A percentile compares a stretch with the other conserved stretches of the same genome.
phyloP scores from a whole-genome alignment of 202 grass and related monocot genomes.

The Digitaria exilis region DNA sequence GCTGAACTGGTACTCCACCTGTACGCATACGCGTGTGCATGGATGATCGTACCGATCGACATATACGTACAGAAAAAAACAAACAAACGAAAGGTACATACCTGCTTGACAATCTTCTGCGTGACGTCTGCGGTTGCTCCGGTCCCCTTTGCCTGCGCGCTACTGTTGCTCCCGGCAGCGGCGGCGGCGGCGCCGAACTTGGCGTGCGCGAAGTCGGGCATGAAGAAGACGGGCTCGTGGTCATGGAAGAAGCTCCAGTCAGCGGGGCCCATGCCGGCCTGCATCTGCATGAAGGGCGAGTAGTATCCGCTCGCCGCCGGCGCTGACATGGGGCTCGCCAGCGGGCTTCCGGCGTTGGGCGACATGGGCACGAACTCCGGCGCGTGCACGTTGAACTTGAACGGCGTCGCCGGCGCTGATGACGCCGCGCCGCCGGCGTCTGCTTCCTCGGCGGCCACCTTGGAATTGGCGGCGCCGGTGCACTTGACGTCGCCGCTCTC shows the following conservation, averaged over 20 bases:
- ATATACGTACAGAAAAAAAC: no score
- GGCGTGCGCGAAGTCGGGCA: conserved; percentile 59
- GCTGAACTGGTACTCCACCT: conserved; percentile 88
- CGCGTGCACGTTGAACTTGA: conserved; percentile 75
- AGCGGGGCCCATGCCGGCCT: conserved; percentile 21
- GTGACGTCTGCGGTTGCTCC: conserved; percentile 37
- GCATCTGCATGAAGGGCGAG: conserved; percentile 68
- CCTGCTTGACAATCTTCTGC: conserved; percentile 85
- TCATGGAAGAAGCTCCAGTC: conserved; percentile 76
- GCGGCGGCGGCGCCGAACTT: conserved; percentile 40
- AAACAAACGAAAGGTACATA: no score
- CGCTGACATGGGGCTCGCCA: conserved; percentile 37
- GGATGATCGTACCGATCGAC: no score
- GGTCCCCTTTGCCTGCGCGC: conserved; percentile 30
- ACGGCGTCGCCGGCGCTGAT: conserved; percentile 25
- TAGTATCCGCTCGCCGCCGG: conserved; percentile 45
- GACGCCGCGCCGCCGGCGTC: neutral
- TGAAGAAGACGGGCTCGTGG: conserved; percentile 67
- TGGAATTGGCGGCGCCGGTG: neutral
- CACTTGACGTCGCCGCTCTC: conserved; percentile 36
- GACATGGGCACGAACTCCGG: conserved; percentile 82
- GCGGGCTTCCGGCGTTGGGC: conserved; percentile 31
- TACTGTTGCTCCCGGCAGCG: conserved; percentile 41
- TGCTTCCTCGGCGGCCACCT: neutral
- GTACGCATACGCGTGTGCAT: neutral